Base-by-base conservation (phyloP, 768 basidiomycete genomes). In the Paxillus involutus region DNA sequence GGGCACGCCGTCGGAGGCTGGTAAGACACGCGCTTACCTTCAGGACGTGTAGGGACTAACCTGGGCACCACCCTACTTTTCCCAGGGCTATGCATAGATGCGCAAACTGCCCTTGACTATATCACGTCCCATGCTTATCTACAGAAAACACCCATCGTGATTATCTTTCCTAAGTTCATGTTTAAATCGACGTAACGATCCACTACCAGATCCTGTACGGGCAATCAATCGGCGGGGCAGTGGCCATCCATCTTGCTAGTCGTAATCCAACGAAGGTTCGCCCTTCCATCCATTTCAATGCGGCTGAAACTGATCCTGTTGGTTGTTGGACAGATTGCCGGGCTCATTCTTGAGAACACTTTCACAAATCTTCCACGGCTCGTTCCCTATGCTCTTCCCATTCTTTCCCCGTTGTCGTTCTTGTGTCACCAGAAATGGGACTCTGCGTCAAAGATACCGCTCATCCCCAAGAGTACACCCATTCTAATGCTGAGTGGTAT, bases 391-490 rank as follows among this genome's bases (percentile, higher is more conserved):
- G 82, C 88, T 14, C 74, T 97, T 33, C 94, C 94, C 6, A 66
- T 81, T 32, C 78, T 94, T 30, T 76, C 81, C 0, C 88, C 86
- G 3, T 77, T 94, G 63, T 75, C 91, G 17, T 88, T 88, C 70
- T 80, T 94, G 12, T 88, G 91, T 60, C 86, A 93, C 63, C 85
- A 96, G 68, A 89, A 87, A 66, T 96, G 94, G 94, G 84, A 92
- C 63, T 91, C 90, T 1, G 80, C 80, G 0, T 77, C 80, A 4
- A 84, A 86, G 64, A 78, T 91, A 35, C 77, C 78, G 0, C 64
- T 78, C 26, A 85, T 91, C 21, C 87, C 88, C 4, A 71, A 76
- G 26, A 76, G 73, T 3, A 86, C 78, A 3, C 92, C 92, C 0
- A 85, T 94, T 10, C 76, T 97, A 17, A 87, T 96, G 81, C 72